phyloP scores from a whole-genome alignment of 306 rosid species.

The Acacia acuminata region DNA sequence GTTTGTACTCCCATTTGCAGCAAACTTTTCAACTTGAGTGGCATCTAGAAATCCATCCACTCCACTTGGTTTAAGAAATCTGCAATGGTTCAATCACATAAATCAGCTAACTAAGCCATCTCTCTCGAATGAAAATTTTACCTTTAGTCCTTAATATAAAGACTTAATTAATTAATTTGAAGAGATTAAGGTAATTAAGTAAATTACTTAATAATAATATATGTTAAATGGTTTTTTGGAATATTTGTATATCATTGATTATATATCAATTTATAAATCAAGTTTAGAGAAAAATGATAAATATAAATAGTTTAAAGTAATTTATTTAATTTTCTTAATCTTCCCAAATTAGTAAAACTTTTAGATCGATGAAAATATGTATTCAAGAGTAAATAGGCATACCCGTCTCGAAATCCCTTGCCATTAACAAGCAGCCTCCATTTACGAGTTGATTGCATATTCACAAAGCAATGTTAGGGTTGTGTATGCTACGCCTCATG shows the following conservation, averaged over 20 bases:
- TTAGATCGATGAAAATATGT: background rate
- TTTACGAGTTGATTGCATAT: conserved; percentile 67
- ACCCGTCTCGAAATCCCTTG: conserved; percentile 69
- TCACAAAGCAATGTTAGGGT: conserved; percentile 81
- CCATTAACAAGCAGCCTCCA: conserved; percentile 74
- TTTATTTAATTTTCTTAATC: too few species aligned
- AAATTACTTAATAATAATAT: too few species aligned
- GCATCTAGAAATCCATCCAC: conserved; percentile 45
- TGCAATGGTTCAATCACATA: conserved; percentile 33
- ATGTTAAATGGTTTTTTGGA: too few species aligned
- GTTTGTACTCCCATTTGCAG: conserved; percentile 23
- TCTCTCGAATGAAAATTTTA: background rate
- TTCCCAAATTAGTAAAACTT: too few species aligned
- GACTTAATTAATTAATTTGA: too few species aligned
- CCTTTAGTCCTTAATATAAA: background rate
- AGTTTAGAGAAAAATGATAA: too few species aligned
- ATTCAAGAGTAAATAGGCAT: conserved; percentile 2
- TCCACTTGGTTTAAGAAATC: conserved; percentile 47
- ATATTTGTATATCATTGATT: too few species aligned
- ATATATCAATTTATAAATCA: too few species aligned
- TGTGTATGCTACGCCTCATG: conserved; percentile 86
- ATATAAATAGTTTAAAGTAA: too few species aligned
- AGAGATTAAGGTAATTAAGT: too few species aligned
- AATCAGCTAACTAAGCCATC: background rate
- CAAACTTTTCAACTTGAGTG: conserved; percentile 41